These are phyloP conservation scores for Cordyceps cicadae DNA, from an alignment of 2,329 filamentous ascomycete species.

Conservation along the genomic window DNA sequence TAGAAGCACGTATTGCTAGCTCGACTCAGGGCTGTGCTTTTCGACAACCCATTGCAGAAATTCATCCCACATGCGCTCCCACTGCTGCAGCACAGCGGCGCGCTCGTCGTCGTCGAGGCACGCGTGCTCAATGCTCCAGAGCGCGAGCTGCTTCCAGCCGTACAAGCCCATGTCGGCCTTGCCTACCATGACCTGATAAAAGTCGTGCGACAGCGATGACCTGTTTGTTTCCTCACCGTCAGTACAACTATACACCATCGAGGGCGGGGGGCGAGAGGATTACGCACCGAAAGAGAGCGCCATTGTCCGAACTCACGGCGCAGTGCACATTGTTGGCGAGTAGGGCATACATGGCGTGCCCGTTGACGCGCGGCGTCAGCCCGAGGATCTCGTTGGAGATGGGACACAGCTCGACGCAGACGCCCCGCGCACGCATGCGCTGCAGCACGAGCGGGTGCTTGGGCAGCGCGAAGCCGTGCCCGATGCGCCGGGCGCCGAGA, in stretches of 20 bases:
- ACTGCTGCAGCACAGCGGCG: conserved; percentile 30
- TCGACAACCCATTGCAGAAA: conserved; percentile 48
- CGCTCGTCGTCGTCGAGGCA: conserved; percentile 41
- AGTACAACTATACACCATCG: too few relatives aligned
- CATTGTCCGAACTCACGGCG: conserved; percentile 68
- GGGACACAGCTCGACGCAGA: conserved; percentile 69
- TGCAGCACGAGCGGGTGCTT: conserved; percentile 60
- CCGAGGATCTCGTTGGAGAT: conserved; percentile 71
- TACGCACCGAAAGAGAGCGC: conserved; percentile 57
- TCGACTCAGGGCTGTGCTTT: conserved; percentile 23
- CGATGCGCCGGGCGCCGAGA: conserved; percentile 59
- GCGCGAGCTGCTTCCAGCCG: conserved; percentile 61
- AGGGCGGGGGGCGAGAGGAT: too few relatives aligned
- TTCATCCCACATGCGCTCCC: conserved; percentile 47
- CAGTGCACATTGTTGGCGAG: conserved; percentile 67
- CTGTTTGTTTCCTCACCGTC: conserved; percentile 28
- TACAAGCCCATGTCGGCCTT: conserved; percentile 57
- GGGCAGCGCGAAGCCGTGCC: conserved; percentile 63
- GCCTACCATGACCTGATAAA: conserved; percentile 68
- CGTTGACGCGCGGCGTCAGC: conserved; percentile 54
- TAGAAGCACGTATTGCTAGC: background rate
- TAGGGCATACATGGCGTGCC: conserved; percentile 59
- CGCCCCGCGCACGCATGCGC: conserved; percentile 51
- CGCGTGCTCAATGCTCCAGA: conserved; percentile 56
- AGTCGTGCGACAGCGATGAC: conserved; percentile 65